These are phyloP conservation scores for Penicillium sclerotigenum DNA, from an alignment of 2,329 filamentous ascomycete genomes.

Conservation along the genomic window DNA sequence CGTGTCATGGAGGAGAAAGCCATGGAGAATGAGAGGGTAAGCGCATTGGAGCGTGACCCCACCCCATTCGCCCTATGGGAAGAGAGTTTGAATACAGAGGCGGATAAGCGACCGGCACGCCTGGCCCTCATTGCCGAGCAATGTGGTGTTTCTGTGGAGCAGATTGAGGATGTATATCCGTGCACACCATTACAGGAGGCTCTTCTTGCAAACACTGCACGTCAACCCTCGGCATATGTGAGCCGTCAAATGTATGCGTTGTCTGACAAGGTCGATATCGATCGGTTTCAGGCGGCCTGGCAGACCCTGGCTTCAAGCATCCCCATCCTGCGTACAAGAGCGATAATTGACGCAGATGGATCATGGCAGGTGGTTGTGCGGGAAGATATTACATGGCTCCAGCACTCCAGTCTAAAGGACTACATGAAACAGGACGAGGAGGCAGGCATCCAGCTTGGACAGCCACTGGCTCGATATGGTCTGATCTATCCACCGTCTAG, in stretches of 20 bases:
- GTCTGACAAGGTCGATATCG: neutral
- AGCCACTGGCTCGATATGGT: no score
- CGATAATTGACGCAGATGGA: no score
- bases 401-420: neutral
- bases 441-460: no score
- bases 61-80: neutral
- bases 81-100: neutral
- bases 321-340: neutral
- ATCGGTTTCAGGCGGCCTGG: neutral
- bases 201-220: neutral
- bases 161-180: neutral
- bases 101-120: no score
- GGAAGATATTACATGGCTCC: neutral
- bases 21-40: no score
- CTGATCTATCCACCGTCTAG: no score
- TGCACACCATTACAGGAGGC: neutral
- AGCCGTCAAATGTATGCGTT: neutral
- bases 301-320: neutral
- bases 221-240: neutral
- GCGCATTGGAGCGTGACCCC: no score
- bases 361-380: neutral
- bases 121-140: neutral
- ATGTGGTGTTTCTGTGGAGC: neutral
- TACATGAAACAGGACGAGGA: neutral
- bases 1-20: no score